Evolutionary conservation across 805 yeast species (phyloP).

Genomic region (Wickerhamiella hasegawae): DNA sequence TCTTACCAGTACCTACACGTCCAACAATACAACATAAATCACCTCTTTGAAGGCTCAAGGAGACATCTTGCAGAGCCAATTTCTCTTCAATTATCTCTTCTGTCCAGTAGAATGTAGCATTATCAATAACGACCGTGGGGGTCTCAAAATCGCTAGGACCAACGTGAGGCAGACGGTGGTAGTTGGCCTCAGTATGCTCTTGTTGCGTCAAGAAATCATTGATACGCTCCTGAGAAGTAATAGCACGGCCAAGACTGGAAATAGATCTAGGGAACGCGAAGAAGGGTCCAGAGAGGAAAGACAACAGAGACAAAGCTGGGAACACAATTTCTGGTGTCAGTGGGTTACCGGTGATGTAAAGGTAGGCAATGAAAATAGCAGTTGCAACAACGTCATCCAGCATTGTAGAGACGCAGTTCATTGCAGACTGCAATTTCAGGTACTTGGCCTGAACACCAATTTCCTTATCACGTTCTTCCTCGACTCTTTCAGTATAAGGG

Average conservation of each 20-base stretch:
- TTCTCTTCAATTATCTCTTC: not conserved
- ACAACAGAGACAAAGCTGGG: slow-evolving; percentile 40
- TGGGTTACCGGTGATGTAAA: slow-evolving; percentile 41
- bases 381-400: slow-evolving; percentile 73
- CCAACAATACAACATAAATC: slow-evolving; percentile 78
- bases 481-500: slow-evolving; percentile 44
- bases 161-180: not conserved
- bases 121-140: slow-evolving; percentile 3
- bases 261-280: slow-evolving; percentile 9
- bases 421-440: slow-evolving; percentile 51
- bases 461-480: slow-evolving; percentile 40
- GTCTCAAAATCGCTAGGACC: not conserved
- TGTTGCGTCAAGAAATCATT: slow-evolving; percentile 10
- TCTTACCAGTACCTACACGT: slow-evolving; percentile 79
- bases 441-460: slow-evolving; percentile 33
- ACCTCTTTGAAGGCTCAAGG: slow-evolving; percentile 52
- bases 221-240: slow-evolving; percentile 10
- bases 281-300: slow-evolving; percentile 32
- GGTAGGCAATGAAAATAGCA: slow-evolving; percentile 69
- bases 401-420: slow-evolving; percentile 75
- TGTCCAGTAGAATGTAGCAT: slow-evolving; percentile 9
- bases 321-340: slow-evolving; percentile 76
- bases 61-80: slow-evolving; percentile 25
- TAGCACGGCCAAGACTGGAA: slow-evolving; percentile 7
- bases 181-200: slow-evolving; percentile 7